Conservation (phyloP, 148 eudicot genomes). For the Camellia granthamiana region DNA sequence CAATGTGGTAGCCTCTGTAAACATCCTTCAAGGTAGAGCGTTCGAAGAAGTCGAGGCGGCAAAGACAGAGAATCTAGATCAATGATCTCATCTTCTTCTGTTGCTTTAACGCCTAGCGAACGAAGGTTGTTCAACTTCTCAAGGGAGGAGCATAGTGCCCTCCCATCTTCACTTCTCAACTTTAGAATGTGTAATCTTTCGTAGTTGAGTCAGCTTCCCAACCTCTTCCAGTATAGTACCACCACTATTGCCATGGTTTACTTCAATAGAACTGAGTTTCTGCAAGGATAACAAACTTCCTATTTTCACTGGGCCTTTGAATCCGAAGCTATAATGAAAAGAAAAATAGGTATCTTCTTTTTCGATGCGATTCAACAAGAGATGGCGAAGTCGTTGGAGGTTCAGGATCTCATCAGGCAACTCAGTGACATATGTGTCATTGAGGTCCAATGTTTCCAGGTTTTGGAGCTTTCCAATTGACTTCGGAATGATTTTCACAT, state of each 20-base stretch:
- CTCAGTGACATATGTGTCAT: too few species aligned
- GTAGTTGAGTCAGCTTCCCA: too few species aligned
- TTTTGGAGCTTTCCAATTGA: too few species aligned
- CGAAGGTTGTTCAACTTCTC: conserved; percentile 18
- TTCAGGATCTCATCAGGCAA: not conserved
- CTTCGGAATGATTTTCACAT: not conserved
- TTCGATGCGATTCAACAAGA: too few species aligned
- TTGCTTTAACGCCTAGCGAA: conserved; percentile 1
- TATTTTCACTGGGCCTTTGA: conserved; percentile 8
- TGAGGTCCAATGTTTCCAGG: too few species aligned
- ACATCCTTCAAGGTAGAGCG: too few species aligned
- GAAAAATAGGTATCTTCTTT: not conserved
- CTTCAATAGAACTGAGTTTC: conserved; percentile 10
- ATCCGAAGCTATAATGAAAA: not conserved
- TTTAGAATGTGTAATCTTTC: not conserved
- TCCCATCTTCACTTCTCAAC: too few species aligned
- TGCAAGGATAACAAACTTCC: conserved; percentile 10
- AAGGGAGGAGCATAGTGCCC: conserved; percentile 6
- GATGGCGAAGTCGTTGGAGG: too few species aligned
- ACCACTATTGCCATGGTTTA: not conserved
- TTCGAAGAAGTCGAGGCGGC: too few species aligned
- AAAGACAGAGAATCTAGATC: too few species aligned
- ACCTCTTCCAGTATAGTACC: conserved; percentile 11
- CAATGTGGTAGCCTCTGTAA: too few species aligned
- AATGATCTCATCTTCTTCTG: not conserved